Base-by-base conservation (phyloP, 2,329 filamentous ascomycete genomes). In the Septoria linicola region DNA sequence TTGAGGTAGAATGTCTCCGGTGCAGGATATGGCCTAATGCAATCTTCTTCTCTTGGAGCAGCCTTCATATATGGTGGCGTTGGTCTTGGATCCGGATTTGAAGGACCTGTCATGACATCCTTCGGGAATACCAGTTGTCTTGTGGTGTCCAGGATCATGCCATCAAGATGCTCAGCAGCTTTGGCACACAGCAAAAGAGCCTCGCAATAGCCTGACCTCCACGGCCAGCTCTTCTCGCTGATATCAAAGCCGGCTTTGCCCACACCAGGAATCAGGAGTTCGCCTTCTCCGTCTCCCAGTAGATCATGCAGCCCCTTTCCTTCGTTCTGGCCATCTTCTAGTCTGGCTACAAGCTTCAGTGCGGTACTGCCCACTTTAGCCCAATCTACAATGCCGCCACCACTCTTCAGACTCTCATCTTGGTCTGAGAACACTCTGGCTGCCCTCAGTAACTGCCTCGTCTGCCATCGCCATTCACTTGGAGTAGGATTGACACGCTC, bases 131-230 rank as follows among this genome's bases (percentile, higher is more conserved):
- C 79, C 20, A 86, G 71, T 35, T 79, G 77, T 57, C 83, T 78
- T 7, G 79, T 84, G 37, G 72, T 82, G 68, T 95, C 89, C 36
- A 79, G 76, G 13, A 95, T 76, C 79, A 85, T 89, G 41, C 86
- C 87, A 58, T 96, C 88, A 19, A 95, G 73, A 60, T 91, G 82
- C 70, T 96, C 91, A 3, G 89, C 84, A 0, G 85, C 82, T 59
- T 82, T 81, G 0, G 86, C 91, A 53, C 82, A 82, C 8, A 85
- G 79, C 82, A 96, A 88, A 40, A 96, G 72, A 2, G 84, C 80
- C 63, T 95, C 83, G 64, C 86, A 90, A 70, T 97, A 97, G 1
- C 89, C 90, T 49, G 88, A 78, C 62, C 86, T 78, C 92, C 91
- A 97, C 42, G 85, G 77, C 69, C 95, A 89, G 57, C 83, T 85